A percentile compares a stretch with the other conserved stretches of the same genome.
phyloP scores from a whole-genome alignment of 202 grass and related monocot genomes.

The Schoenoplectus tabernaemontani region DNA sequence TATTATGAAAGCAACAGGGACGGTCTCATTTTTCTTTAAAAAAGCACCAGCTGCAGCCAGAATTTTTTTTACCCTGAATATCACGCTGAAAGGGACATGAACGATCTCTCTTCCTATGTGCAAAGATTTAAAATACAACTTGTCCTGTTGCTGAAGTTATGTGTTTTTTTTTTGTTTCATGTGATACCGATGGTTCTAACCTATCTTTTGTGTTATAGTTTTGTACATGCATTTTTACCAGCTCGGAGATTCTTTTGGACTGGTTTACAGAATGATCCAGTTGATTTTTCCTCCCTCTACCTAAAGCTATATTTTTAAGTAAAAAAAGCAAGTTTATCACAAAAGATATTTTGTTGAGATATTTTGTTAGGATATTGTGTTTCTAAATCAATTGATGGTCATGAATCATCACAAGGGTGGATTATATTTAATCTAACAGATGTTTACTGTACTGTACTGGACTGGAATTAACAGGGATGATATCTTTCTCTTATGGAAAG shows the following conservation, averaged over 20 bases:
- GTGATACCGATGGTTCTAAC: too few species aligned
- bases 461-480: not conserved
- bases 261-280: not conserved
- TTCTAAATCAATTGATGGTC: not conserved
- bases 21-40: constrained; percentile 20
- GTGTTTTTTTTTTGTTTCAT: not conserved
- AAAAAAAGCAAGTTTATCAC: not conserved
- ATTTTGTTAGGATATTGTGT: too few species aligned
- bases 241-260: not conserved
- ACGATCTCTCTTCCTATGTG: not conserved
- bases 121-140: not conserved
- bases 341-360: not conserved
- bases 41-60: not conserved
- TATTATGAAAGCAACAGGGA: constrained; percentile 3
- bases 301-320: not conserved
- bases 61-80: not conserved
- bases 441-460: not conserved
- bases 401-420: not conserved
- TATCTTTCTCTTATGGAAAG: not conserved
- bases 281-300: not conserved
- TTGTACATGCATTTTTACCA: not conserved
- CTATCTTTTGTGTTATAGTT: not conserved
- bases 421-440: not conserved
- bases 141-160: not conserved
- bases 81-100: constrained; percentile 14